phyloP scores from a whole-genome alignment of 441 rosid genomes.

The Croton setiger region DNA sequence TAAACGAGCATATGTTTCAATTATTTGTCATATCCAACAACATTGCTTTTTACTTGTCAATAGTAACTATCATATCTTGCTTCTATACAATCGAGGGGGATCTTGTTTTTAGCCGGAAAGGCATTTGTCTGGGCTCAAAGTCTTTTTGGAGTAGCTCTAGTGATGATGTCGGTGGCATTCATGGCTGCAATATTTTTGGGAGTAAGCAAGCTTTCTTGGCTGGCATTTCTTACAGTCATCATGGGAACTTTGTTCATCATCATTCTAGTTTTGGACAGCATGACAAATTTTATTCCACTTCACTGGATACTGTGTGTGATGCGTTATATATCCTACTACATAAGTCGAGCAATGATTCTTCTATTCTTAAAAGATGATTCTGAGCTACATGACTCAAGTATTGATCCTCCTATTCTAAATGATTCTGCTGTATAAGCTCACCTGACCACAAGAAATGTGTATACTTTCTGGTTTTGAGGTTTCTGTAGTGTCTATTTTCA shows the following conservation, averaged over 20 bases:
- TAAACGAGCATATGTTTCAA: not conserved
- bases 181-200: not conserved
- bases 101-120: not conserved
- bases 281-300: not conserved
- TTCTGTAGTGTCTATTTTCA: too few species aligned
- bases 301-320: not conserved
- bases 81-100: not conserved
- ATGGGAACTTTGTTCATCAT: not conserved
- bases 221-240: not conserved
- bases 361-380: not conserved
- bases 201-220: constrained; percentile 3
- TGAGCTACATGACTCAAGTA: too few species aligned
- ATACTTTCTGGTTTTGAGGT: too few species aligned
- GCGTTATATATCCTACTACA: not conserved
- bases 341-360: not conserved
- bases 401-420: too few species aligned
- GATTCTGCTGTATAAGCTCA: too few species aligned
- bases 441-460: too few species aligned
- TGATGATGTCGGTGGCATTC: not conserved
- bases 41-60: not conserved
- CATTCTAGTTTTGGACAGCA: not conserved
- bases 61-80: not conserved
- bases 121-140: not conserved
- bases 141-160: not conserved
- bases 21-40: not conserved